A percentile compares a stretch with the other conserved stretches of the same genome.
These are phyloP conservation scores for Micractinium sp. DNA, from an alignment of 139 green algal genomes.

Conservation along the genomic window DNA sequence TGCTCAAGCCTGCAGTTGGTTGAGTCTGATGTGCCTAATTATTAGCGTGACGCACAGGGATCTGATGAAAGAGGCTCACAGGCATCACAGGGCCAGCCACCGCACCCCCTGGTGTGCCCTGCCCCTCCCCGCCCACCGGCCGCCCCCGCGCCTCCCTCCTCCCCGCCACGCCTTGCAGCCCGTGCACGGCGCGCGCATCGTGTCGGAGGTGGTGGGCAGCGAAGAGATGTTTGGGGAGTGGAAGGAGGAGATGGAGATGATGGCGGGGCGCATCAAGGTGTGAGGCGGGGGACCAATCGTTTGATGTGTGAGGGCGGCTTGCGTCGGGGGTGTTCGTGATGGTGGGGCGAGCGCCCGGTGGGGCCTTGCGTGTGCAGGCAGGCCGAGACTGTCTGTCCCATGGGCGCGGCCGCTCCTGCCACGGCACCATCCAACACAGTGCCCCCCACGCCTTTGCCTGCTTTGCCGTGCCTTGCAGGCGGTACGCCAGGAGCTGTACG, in stretches of 20 bases:
- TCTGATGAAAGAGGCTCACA: too few species aligned
- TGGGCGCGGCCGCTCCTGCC: neutral
- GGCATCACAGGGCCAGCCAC: too few species aligned
- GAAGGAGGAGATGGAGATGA: constrained; percentile 95
- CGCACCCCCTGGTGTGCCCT: too few species aligned
- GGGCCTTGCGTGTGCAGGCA: neutral
- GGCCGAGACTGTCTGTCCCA: neutral
- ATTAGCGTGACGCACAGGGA: too few species aligned
- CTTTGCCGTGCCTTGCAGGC: constrained; percentile 25
- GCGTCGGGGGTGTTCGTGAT: neutral
- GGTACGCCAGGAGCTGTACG: constrained; percentile 83
- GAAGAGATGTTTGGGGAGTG: constrained; percentile 88
- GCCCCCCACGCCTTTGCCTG: too few species aligned
- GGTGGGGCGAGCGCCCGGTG: too few species aligned
- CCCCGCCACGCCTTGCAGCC: constrained; percentile 68
- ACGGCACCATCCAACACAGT: too few species aligned
- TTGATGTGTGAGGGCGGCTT: neutral
- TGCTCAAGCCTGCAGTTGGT: too few species aligned
- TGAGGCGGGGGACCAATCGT: neutral
- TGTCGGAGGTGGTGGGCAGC: constrained; percentile 84
- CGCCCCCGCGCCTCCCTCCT: neutral
- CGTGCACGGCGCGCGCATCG: constrained; percentile 90
- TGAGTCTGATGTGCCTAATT: too few species aligned
- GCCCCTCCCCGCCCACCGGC: neutral
- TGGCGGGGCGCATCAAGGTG: constrained; percentile 94